These are phyloP conservation scores for Hippophae gyantsensis DNA, from an alignment of 306 rosid species.

Conservation along the genomic window DNA sequence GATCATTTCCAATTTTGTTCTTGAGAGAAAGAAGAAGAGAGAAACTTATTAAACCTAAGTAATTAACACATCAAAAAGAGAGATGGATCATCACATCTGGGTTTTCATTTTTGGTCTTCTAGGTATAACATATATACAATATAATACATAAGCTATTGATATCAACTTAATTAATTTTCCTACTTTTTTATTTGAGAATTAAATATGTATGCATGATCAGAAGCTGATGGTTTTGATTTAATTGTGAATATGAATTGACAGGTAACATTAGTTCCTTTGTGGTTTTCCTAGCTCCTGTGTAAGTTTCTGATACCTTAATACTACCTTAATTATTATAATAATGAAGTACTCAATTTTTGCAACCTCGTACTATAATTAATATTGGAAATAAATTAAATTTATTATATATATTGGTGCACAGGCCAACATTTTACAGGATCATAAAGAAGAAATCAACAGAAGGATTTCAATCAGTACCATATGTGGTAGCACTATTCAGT, in stretches of 20 bases:
- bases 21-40: constrained; percentile 9
- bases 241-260: constrained; percentile 6
- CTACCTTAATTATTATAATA: too few species aligned
- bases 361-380: too few species aligned
- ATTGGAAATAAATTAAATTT: too few species aligned
- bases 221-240: not conserved
- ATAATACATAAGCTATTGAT: too few species aligned
- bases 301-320: constrained; percentile 20
- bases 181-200: not conserved
- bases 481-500: constrained; percentile 76
- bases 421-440: constrained; percentile 62
- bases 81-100: constrained; percentile 21
- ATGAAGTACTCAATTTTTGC: too few species aligned
- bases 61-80: too few species aligned
- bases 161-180: too few species aligned
- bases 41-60: not conserved
- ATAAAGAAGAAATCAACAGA: constrained; percentile 89
- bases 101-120: constrained; percentile 54
- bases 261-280: constrained; percentile 73
- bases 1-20: too few species aligned
- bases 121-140: constrained; percentile 26
- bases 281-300: constrained; percentile 87
- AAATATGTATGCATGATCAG: not conserved
- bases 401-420: constrained; percentile 8
- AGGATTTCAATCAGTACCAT: constrained; percentile 80